Percentiles rank a stretch among this genome's conserved stretches.
Evolutionary conservation across 2,329 filamentous ascomycete species (phyloP).

Genomic region (Lecanoromycetidae sp.): DNA sequence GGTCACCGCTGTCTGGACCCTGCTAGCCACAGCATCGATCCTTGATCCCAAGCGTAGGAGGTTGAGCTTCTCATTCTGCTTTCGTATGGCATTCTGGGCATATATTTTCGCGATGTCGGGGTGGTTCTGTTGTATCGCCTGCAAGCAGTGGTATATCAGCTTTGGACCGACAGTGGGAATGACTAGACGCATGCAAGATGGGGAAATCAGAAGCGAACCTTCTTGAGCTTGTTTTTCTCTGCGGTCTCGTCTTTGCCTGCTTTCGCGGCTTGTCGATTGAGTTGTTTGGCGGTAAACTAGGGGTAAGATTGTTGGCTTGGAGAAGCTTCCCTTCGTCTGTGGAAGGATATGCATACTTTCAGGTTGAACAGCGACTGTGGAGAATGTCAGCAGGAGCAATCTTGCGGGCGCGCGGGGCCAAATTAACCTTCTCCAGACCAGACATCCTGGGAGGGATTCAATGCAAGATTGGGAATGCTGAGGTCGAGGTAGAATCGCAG

Average conservation of each 20-base stretch:
- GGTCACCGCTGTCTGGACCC: slow-evolving; percentile 52
- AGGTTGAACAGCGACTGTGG: slow-evolving; percentile 8
- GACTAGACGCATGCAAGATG: neutral
- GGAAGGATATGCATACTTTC: neutral
- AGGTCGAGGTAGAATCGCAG: neutral
- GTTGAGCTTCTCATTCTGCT: slow-evolving; percentile 51
- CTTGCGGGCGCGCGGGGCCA: neutral
- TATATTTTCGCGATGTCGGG: slow-evolving; percentile 51
- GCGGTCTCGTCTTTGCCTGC: slow-evolving; percentile 48
- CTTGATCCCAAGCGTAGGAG: slow-evolving; percentile 44
- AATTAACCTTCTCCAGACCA: slow-evolving; percentile 1
- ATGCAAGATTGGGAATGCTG: no score
- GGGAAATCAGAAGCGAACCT: slow-evolving; percentile 29
- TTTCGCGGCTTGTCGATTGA: slow-evolving; percentile 50
- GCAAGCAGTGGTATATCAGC: neutral
- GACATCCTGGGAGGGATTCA: slow-evolving; percentile 1
- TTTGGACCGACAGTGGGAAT: neutral
- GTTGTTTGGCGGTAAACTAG: slow-evolving; percentile 52
- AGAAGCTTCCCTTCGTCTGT: neutral
- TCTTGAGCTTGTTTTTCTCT: slow-evolving; percentile 51
- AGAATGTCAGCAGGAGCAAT: neutral
- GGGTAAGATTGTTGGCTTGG: neutral
- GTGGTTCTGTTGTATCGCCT: slow-evolving; percentile 50
- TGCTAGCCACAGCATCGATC: slow-evolving; percentile 47
- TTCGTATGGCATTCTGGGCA: slow-evolving; percentile 51